Conservation (phyloP, 371 early-diverging fungal species). For the Funneliformis caledonium region DNA sequence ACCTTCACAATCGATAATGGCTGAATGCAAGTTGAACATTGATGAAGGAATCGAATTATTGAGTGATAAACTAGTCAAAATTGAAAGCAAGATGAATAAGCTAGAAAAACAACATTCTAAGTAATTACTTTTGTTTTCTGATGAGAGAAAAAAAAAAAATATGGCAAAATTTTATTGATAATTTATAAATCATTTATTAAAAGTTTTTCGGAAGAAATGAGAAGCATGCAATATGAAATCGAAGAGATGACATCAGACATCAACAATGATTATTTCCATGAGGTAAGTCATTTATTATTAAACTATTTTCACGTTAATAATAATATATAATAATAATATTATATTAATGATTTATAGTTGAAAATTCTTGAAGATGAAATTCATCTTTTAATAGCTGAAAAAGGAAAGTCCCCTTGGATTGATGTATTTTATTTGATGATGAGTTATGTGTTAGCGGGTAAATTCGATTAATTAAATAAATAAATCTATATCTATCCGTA, state of each 20-base stretch:
- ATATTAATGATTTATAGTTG: neutral
- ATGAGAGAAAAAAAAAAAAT: neutral
- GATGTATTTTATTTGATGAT: slow-evolving; percentile 31
- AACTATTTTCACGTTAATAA: neutral
- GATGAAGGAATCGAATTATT: neutral
- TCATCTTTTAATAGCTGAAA: slow-evolving; percentile 21
- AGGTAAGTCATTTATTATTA: slow-evolving; percentile 2
- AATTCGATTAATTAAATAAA: neutral
- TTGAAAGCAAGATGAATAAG: neutral
- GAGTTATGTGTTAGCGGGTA: slow-evolving; percentile 36
- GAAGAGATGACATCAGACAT: slow-evolving; percentile 5
- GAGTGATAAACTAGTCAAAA: neutral
- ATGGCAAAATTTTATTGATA: neutral
- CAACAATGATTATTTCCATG: slow-evolving; percentile 32
- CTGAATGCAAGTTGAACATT: neutral
- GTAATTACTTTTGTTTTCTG: neutral
- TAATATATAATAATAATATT: neutral
- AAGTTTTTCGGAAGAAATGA: slow-evolving; percentile 25
- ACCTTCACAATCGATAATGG: neutral
- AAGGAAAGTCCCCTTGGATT: slow-evolving; percentile 1
- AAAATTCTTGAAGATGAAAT: slow-evolving; percentile 38
- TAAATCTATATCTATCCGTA: neutral
- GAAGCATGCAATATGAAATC: neutral
- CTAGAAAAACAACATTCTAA: slow-evolving; percentile 1
- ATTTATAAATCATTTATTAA: neutral